A percentile compares a stretch with the other conserved stretches of the same genome.
phyloP scores from a whole-genome alignment of 2,329 filamentous ascomycete species.

The Exserohilum rostratum region DNA sequence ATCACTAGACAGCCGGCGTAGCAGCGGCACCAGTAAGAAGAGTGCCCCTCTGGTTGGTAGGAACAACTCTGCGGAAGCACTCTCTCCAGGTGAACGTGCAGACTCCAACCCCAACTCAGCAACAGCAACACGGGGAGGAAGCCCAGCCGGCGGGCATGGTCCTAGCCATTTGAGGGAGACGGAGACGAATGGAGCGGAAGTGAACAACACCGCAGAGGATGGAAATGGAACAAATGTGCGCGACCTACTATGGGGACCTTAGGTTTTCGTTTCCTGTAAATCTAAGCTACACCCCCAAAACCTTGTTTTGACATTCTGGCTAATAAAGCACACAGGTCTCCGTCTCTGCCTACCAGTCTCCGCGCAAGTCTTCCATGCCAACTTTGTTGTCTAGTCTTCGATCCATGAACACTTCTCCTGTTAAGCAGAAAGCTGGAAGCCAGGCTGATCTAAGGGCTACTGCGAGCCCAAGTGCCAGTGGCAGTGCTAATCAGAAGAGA shows the following conservation, averaged over 20 bases:
- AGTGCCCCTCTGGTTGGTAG: conserved; percentile 57
- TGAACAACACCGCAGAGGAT: conserved; percentile 33
- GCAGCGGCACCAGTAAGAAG: conserved; percentile 84
- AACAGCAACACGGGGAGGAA: conserved; percentile 40
- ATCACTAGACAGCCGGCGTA: conserved; percentile 88
- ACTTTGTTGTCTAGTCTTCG: conserved; percentile 17
- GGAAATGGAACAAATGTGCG: conserved; percentile 51
- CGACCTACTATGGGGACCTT: conserved; percentile 53
- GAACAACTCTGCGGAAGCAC: conserved; percentile 36
- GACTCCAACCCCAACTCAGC: conserved; percentile 37
- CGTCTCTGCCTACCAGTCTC: conserved; percentile 18
- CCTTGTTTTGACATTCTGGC: conserved; percentile 2
- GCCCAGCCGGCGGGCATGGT: conserved; percentile 39
- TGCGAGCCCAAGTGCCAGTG: conserved; percentile 24
- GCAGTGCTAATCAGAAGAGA: conserved; percentile 25
- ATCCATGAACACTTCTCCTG: conserved; percentile 20
- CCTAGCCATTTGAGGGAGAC: conserved; percentile 45
- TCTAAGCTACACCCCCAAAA: conserved; percentile 35
- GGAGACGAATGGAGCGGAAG: conserved; percentile 28
- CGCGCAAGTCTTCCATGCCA: conserved; percentile 20
- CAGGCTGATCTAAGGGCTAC: conserved; percentile 20
- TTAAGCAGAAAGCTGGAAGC: conserved; percentile 25
- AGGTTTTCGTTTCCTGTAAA: conserved; percentile 40
- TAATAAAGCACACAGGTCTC: conserved; percentile 18
- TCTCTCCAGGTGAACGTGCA: conserved; percentile 28